These are phyloP conservation scores for Hydnum rufescens DNA, from an alignment of 768 basidiomycete species.

Conservation along the genomic window DNA sequence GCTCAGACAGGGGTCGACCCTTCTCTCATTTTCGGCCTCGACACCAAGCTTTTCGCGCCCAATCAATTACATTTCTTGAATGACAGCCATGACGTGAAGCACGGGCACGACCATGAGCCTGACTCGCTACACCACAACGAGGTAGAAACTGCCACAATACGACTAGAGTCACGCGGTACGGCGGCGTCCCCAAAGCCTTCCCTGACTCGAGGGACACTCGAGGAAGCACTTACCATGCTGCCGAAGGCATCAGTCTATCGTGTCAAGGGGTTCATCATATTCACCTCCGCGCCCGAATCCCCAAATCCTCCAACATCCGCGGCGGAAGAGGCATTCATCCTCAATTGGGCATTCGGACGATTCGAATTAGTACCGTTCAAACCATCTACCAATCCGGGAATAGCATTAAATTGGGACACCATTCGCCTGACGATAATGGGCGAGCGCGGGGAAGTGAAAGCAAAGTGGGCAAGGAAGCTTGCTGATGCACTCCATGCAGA, in stretches of 20 bases:
- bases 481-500: slow-evolving; percentile 15
- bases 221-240: slow-evolving; percentile 28
- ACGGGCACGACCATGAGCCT: background rate
- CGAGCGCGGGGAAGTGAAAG: slow-evolving; percentile 56
- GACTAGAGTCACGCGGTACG: too few relatives aligned
- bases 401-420: background rate
- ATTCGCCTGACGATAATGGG: slow-evolving; percentile 78
- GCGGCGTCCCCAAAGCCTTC: background rate
- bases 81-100: background rate
- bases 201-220: slow-evolving; percentile 24
- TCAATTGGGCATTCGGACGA: slow-evolving; percentile 92
- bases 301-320: slow-evolving; percentile 5
- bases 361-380: slow-evolving; percentile 36
- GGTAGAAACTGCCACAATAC: slow-evolving; percentile 62
- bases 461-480: slow-evolving; percentile 32
- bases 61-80: background rate
- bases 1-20: slow-evolving; percentile 52
- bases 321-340: slow-evolving; percentile 25
- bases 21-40: slow-evolving; percentile 68
- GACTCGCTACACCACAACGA: slow-evolving; percentile 45
- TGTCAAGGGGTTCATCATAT: slow-evolving; percentile 69
- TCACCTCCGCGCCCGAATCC: slow-evolving; percentile 21
- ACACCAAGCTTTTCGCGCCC: slow-evolving; percentile 49
- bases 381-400: slow-evolving; percentile 13
- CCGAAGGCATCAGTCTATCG: slow-evolving; percentile 57